Percentiles rank a stretch among this genome's conserved stretches.
Conservation (phyloP, 1,284 basidiomycete species). For the Garcileccinum viscosum region DNA sequence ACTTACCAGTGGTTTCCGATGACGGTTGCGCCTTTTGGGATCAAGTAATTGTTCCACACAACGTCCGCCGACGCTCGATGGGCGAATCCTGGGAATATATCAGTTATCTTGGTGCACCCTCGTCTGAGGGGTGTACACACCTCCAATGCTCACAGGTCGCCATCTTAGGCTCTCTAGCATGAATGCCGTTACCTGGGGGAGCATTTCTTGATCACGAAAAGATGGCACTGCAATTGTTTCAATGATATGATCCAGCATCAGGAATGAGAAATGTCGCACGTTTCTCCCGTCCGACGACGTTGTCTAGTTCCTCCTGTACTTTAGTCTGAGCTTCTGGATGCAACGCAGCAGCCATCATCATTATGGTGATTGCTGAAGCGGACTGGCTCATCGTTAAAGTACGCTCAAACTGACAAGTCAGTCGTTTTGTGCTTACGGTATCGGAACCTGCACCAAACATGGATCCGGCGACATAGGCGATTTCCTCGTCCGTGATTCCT, state of each 20-base stretch:
- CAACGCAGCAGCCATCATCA: slow-evolving; percentile 53
- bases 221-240: slow-evolving; percentile 24
- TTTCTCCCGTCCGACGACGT: slow-evolving; percentile 43
- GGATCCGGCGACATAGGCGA: slow-evolving; percentile 45
- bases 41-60: slow-evolving; percentile 59
- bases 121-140: neutral
- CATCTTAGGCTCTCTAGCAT: slow-evolving; percentile 38
- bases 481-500: slow-evolving; percentile 18
- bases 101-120: neutral
- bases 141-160: slow-evolving; percentile 38
- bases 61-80: slow-evolving; percentile 66
- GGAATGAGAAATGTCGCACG: slow-evolving; percentile 27
- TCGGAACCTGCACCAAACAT: slow-evolving; percentile 50
- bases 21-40: slow-evolving; percentile 63
- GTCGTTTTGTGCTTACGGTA: slow-evolving; percentile 35
- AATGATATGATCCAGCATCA: neutral
- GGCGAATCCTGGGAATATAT: slow-evolving; percentile 47
- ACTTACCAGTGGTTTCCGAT: slow-evolving; percentile 63
- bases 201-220: slow-evolving; percentile 26
- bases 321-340: slow-evolving; percentile 44
- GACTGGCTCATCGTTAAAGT: slow-evolving; percentile 3
- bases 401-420: neutral
- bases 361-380: slow-evolving; percentile 43
- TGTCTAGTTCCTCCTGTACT: slow-evolving; percentile 52
- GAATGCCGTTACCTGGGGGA: slow-evolving; percentile 37